Conservation (phyloP, 805 yeast species). For the Barnettozyma vustinii region DNA sequence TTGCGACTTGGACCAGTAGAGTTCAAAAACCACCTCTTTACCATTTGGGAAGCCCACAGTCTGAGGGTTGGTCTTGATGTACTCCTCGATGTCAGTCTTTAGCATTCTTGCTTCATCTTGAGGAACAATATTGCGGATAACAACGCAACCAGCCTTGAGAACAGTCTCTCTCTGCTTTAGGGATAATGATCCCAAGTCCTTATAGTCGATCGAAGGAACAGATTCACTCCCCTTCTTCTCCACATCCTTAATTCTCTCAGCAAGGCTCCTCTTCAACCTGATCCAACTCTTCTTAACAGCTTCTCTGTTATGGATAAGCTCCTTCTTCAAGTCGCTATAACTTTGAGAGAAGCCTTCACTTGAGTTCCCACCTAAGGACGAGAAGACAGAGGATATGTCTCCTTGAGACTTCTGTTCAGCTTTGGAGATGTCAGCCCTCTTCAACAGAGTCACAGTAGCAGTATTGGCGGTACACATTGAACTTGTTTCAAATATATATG, state of each 20-base stretch:
- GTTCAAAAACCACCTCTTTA: constrained; percentile 26
- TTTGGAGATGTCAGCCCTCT: background rate
- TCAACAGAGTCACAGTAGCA: background rate
- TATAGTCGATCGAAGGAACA: constrained; percentile 2
- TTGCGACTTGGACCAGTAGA: constrained; percentile 38
- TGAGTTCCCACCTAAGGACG: background rate
- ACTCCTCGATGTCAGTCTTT: constrained; percentile 22
- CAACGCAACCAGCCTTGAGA: constrained; percentile 25
- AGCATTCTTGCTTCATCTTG: constrained; percentile 21
- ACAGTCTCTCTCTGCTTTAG: background rate
- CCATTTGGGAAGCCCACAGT: constrained; percentile 25
- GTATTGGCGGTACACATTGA: background rate
- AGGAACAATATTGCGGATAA: constrained; percentile 30
- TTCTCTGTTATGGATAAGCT: background rate
- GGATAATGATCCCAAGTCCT: background rate
- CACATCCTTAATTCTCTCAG: background rate
- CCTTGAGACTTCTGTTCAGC: constrained; percentile 1
- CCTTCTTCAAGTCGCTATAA: constrained; percentile 3
- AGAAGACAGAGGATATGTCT: constrained; percentile 7
- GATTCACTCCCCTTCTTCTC: background rate
- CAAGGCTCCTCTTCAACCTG: background rate
- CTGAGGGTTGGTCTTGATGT: constrained; percentile 25
- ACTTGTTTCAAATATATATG: too few relatives aligned
- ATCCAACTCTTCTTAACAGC: constrained; percentile 3
- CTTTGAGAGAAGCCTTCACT: background rate